A percentile compares a stretch with the other conserved stretches of the same genome.
Evolutionary conservation across 2,329 filamentous ascomycete species (phyloP).

Genomic region (Lachnellula arida): DNA sequence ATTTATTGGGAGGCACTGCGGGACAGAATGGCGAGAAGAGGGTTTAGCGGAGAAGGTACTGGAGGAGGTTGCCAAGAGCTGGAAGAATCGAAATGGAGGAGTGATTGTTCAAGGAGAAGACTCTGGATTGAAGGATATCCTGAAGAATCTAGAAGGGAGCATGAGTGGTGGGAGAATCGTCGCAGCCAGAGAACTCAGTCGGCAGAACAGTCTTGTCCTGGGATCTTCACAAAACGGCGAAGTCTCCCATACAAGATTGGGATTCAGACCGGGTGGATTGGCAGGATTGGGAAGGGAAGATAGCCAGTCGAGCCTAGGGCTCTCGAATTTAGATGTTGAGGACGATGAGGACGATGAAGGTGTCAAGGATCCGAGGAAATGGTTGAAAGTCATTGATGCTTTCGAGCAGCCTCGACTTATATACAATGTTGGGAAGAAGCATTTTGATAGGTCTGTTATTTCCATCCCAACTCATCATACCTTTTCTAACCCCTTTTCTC

Average conservation of each 20-base stretch:
- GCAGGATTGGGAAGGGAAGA: conserved; percentile 49
- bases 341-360: conserved; percentile 51
- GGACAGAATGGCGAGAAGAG: conserved; percentile 93
- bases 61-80: conserved; percentile 84
- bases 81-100: conserved; percentile 85
- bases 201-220: conserved; percentile 62
- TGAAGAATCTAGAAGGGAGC: conserved; percentile 78
- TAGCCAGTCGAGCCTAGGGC: conserved; percentile 61
- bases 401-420: conserved; percentile 78
- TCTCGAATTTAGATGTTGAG: conserved; percentile 49
- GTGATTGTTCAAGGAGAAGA: conserved; percentile 85
- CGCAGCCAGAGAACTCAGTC: conserved; percentile 48
- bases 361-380: conserved; percentile 66
- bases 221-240: conserved; percentile 49
- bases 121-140: conserved; percentile 71
- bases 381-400: conserved; percentile 78
- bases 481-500: conserved; percentile 7
- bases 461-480: neutral
- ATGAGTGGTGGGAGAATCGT: conserved; percentile 80
- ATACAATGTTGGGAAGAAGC: conserved; percentile 78
- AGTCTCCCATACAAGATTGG: conserved; percentile 50
- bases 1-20: conserved; percentile 91
- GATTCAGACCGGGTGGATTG: conserved; percentile 45
- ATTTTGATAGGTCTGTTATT: conserved; percentile 72
- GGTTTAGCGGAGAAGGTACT: conserved; percentile 87